Evolutionary conservation across 768 basidiomycete genomes (phyloP).

Genomic region (Suillus cothurnatus): DNA sequence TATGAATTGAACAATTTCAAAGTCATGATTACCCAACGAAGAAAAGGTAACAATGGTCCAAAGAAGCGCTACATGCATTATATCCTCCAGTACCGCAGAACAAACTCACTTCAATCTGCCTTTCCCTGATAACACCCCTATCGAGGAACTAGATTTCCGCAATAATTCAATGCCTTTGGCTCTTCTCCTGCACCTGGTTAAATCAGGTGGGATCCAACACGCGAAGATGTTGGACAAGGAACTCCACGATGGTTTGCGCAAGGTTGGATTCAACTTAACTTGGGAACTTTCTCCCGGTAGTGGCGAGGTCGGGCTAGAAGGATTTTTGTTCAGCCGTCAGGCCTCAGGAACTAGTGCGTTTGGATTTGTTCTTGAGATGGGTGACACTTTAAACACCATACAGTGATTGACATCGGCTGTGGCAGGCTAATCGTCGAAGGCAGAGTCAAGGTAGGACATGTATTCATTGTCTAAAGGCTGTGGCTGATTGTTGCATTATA

Average conservation of each 20-base stretch:
- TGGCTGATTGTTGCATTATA: background rate
- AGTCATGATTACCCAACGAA: background rate
- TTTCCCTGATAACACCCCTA: background rate
- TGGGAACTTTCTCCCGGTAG: background rate
- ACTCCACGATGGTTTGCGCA: slow-evolving; percentile 1
- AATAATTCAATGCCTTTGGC: background rate
- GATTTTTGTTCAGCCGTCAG: background rate
- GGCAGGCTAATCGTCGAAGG: background rate
- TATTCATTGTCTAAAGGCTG: background rate
- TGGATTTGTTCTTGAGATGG: background rate
- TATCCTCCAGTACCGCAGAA: background rate
- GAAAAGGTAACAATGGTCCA: background rate
- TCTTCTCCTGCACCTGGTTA: background rate
- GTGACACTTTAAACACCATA: background rate
- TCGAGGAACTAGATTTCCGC: background rate
- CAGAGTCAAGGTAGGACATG: background rate
- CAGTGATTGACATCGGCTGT: slow-evolving; percentile 16
- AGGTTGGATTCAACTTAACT: slow-evolving; percentile 3
- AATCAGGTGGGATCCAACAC: slow-evolving; percentile 1
- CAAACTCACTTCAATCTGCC: background rate
- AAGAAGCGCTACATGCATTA: background rate
- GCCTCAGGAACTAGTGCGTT: background rate
- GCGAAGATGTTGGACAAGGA: background rate
- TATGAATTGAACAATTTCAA: background rate
- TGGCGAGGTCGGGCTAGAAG: slow-evolving; percentile 2